phyloP scores from a whole-genome alignment of 805 yeast genomes.

The Metschnikowia drakensbergensis region DNA sequence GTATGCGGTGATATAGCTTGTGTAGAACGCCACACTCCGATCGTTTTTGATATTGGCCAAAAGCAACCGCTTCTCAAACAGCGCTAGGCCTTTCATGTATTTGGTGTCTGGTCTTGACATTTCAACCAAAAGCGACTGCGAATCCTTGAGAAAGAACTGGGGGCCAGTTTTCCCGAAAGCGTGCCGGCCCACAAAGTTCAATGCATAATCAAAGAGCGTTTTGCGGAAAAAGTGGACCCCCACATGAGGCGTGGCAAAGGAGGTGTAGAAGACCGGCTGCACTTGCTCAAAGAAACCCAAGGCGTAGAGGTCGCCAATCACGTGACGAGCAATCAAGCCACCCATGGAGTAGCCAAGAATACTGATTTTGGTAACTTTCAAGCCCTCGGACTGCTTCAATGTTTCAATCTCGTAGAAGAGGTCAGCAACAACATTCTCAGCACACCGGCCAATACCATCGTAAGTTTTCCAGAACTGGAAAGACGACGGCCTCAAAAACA shows the following conservation, averaged over 20 bases:
- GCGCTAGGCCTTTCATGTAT: conserved; percentile 52
- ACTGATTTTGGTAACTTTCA: conserved; percentile 59
- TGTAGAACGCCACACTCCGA: conserved; percentile 82
- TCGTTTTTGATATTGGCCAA: conserved; percentile 80
- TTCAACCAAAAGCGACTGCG: conserved; percentile 43
- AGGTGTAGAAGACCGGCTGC: conserved; percentile 54
- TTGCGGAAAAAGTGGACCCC: conserved; percentile 42
- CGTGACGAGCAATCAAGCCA: conserved; percentile 77
- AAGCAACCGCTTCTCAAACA: conserved; percentile 54
- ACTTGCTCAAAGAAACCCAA: conserved; percentile 51
- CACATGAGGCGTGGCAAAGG: conserved; percentile 58
- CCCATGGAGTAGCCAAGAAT: conserved; percentile 88
- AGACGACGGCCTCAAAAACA: conserved; percentile 36
- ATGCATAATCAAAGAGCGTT: conserved; percentile 28
- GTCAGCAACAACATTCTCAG: conserved; percentile 34
- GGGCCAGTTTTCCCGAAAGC: conserved; percentile 37
- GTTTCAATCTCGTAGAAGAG: conserved; percentile 40
- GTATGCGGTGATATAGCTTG: conserved; percentile 68
- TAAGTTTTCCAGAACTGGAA: conserved; percentile 44
- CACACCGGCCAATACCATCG: conserved; percentile 38
- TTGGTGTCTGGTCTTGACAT: conserved; percentile 50
- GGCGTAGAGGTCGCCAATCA: conserved; percentile 64
- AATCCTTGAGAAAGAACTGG: conserved; percentile 36
- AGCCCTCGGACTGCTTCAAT: conserved; percentile 26
- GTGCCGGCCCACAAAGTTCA: conserved; percentile 32